A percentile compares a stretch with the other conserved stretches of the same genome.
These are phyloP conservation scores for Amanita rimosa DNA, from an alignment of 768 basidiomycete genomes.

Conservation along the genomic window DNA sequence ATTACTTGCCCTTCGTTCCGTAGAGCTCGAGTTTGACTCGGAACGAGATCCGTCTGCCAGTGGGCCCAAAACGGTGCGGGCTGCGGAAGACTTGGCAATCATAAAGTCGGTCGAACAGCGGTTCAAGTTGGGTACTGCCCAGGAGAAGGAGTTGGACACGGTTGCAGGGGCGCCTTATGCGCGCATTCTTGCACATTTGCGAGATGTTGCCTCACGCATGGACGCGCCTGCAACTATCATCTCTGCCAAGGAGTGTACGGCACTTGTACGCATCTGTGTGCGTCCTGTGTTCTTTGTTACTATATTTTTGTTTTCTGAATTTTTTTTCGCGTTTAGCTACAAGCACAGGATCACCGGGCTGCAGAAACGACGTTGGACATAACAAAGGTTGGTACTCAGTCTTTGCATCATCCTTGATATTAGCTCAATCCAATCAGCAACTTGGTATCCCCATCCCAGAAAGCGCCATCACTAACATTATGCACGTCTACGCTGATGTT, in stretches of 20 bases:
- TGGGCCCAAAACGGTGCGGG: slow-evolving; percentile 11
- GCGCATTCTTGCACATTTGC: slow-evolving; percentile 22
- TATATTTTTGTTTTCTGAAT: slow-evolving; percentile 3
- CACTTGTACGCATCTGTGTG: slow-evolving; percentile 41
- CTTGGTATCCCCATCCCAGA: slow-evolving; percentile 30
- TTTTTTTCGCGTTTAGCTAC: slow-evolving; percentile 24
- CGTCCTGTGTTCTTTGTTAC: slow-evolving; percentile 11
- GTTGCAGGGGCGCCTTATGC: slow-evolving; percentile 14
- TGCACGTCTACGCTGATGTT: slow-evolving; percentile 35
- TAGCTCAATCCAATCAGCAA: slow-evolving; percentile 20
- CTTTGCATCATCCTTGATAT: background rate
- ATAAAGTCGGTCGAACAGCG: slow-evolving; percentile 25
- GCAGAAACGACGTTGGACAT: slow-evolving; percentile 41
- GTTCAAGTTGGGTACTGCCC: slow-evolving; percentile 13
- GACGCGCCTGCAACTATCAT: slow-evolving; percentile 29
- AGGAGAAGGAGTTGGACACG: background rate
- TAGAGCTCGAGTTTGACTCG: slow-evolving; percentile 5
- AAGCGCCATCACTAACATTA: slow-evolving; percentile 30
- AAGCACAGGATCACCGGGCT: slow-evolving; percentile 31
- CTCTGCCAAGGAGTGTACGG: slow-evolving; percentile 40
- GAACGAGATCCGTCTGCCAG: slow-evolving; percentile 9
- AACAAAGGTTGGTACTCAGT: slow-evolving; percentile 37
- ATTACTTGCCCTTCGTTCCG: slow-evolving; percentile 23
- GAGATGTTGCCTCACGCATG: slow-evolving; percentile 23
- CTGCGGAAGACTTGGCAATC: slow-evolving; percentile 20